These are phyloP conservation scores for Uronychia binucleata DNA, from an alignment of 73 alveolate species.

Conservation along the genomic window DNA sequence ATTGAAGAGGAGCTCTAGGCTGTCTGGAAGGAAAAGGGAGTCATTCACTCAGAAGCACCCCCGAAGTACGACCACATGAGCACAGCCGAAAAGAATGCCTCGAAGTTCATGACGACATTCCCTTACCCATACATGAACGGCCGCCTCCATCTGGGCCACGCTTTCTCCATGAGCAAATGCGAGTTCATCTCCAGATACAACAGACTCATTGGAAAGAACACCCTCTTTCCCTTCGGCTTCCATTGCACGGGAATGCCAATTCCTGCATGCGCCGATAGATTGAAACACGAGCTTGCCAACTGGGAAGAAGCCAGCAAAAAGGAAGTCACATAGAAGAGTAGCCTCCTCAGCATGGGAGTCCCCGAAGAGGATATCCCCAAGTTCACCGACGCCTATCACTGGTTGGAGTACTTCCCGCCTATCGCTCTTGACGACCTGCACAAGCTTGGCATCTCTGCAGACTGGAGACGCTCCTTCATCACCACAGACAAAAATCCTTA, in stretches of 20 bases:
- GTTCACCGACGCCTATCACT: slow-evolving; percentile 84
- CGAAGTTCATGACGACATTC: slow-evolving; percentile 93
- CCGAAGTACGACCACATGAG: slow-evolving; percentile 64
- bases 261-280: slow-evolving; percentile 97
- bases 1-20: slow-evolving; percentile 83
- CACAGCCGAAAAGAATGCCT: slow-evolving; percentile 65
- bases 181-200: slow-evolving; percentile 97
- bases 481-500: slow-evolving; percentile 96
- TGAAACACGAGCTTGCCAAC: slow-evolving; percentile 74
- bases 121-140: slow-evolving; percentile 99
- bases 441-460: slow-evolving; percentile 88
- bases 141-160: slow-evolving; percentile 97
- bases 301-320: not conserved
- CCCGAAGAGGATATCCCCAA: slow-evolving; percentile 80
- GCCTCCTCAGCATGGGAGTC: slow-evolving; percentile 42
- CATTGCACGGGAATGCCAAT: slow-evolving; percentile 99
- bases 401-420: slow-evolving; percentile 97
- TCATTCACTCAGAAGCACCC: slow-evolving; percentile 80
- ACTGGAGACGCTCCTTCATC: slow-evolving; percentile 96
- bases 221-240: slow-evolving; percentile 97
- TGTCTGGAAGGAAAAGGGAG: slow-evolving; percentile 75
- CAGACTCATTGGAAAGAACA: slow-evolving; percentile 92
- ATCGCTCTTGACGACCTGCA: slow-evolving; percentile 81
- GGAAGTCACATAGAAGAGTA: slow-evolving; percentile 38
- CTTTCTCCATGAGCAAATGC: slow-evolving; percentile 93